Percentiles rank a stretch among this genome's conserved stretches.
phyloP scores from a whole-genome alignment of 495 filamentous ascomycete genomes.

The Aspergillus biplanus region DNA sequence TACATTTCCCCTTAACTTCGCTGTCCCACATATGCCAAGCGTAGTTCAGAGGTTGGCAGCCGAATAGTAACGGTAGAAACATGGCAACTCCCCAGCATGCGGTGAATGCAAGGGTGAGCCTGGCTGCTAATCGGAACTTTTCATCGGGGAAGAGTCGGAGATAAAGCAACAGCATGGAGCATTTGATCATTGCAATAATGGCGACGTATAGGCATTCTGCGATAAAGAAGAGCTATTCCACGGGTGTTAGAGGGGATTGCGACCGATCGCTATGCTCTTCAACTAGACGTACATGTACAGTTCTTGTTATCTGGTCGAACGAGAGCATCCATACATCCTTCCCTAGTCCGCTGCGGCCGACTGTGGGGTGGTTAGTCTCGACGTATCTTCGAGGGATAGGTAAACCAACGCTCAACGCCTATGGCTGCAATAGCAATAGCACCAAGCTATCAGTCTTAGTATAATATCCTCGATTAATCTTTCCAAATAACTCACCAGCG shows the following conservation, averaged over 20 bases:
- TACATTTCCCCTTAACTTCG: slow-evolving; percentile 36
- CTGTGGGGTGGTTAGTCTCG: neutral
- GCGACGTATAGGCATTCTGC: slow-evolving; percentile 40
- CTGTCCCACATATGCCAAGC: slow-evolving; percentile 39
- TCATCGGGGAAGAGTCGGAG: slow-evolving; percentile 39
- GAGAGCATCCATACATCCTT: slow-evolving; percentile 10
- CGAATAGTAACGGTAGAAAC: slow-evolving; percentile 45
- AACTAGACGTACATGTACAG: neutral
- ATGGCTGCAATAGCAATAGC: neutral
- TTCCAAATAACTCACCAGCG: slow-evolving; percentile 1
- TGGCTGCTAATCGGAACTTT: slow-evolving; percentile 19
- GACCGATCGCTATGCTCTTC: neutral
- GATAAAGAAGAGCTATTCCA: slow-evolving; percentile 28
- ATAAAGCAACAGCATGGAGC: slow-evolving; percentile 45
- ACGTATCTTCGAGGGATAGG: neutral
- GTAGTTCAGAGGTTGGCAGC: slow-evolving; percentile 45
- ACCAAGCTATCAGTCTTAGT: neutral
- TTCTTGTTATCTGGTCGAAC: slow-evolving; percentile 5
- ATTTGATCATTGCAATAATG: slow-evolving; percentile 40
- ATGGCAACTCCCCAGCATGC: slow-evolving; percentile 26
- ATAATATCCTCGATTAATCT: neutral
- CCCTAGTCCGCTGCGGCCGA: neutral
- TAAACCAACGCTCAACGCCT: neutral
- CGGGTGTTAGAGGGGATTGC: neutral
- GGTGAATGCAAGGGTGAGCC: slow-evolving; percentile 39